Conservation (phyloP, 768 basidiomycete genomes). For the Heimioporus sp. region DNA sequence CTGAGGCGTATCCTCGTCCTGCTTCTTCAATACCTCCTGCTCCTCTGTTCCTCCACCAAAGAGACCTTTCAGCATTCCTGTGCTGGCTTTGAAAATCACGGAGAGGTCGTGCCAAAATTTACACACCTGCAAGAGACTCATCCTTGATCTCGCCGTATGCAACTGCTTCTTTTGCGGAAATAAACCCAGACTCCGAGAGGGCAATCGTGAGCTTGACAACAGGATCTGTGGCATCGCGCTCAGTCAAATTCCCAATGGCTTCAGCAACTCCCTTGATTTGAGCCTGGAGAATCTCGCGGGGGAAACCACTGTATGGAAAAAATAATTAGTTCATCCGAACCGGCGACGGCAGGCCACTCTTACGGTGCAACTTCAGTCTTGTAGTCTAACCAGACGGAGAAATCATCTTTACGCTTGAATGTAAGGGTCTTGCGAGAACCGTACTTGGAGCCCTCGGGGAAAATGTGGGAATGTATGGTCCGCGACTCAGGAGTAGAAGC, state of each 20-base stretch:
- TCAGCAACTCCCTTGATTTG: constrained; percentile 70
- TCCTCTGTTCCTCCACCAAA: constrained; percentile 62
- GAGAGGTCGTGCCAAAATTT: not conserved
- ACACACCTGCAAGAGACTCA: constrained; percentile 68
- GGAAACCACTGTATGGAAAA: constrained; percentile 52
- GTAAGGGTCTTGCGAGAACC: constrained; percentile 85
- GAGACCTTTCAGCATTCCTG: constrained; percentile 85
- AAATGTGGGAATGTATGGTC: constrained; percentile 73
- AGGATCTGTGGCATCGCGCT: constrained; percentile 75
- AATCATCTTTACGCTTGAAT: constrained; percentile 83
- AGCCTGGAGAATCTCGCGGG: constrained; percentile 70
- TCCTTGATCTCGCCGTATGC: constrained; percentile 81
- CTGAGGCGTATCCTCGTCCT: constrained; percentile 16
- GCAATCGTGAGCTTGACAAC: constrained; percentile 83
- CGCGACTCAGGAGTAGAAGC: constrained; percentile 55
- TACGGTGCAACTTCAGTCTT: constrained; percentile 61
- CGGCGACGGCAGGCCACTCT: constrained; percentile 25
- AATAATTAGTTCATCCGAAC: constrained; percentile 3
- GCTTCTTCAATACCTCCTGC: constrained; percentile 30
- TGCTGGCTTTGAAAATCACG: constrained; percentile 11
- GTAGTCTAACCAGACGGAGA: constrained; percentile 76
- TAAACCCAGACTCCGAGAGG: constrained; percentile 84
- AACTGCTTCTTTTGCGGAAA: constrained; percentile 76
- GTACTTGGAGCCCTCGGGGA: constrained; percentile 72
- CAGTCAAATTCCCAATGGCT: constrained; percentile 81